Conservation (phyloP, 306 rosid genomes). For the Canavalia ensiformis region DNA sequence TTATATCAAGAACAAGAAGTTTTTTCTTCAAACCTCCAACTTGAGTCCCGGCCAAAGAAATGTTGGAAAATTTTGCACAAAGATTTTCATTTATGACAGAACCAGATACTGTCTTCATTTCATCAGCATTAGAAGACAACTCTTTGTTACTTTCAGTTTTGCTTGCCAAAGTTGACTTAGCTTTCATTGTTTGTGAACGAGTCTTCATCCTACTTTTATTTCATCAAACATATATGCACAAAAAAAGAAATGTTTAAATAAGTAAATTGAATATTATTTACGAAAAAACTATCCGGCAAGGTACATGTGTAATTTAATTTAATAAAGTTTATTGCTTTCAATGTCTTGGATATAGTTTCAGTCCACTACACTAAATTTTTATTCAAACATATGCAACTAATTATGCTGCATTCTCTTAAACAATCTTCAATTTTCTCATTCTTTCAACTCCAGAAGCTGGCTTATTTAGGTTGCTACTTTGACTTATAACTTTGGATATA, state of each 20-base stretch:
- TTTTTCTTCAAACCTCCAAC: conserved; percentile 54
- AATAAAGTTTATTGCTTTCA: background rate
- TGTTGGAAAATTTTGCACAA: conserved; percentile 37
- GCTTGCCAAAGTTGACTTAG: conserved; percentile 20
- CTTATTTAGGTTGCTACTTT: background rate
- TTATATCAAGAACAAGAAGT: conserved; percentile 86
- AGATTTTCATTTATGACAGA: conserved; percentile 42
- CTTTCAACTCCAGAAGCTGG: background rate
- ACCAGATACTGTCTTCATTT: conserved; percentile 8
- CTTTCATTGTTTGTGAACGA: background rate
- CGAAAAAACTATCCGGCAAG: background rate
- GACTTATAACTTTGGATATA: background rate
- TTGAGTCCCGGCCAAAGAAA: conserved; percentile 45
- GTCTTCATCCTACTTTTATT: conserved; percentile 43
- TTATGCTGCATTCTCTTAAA: background rate
- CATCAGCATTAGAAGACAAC: conserved; percentile 35
- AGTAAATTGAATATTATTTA: background rate
- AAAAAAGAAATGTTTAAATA: background rate
- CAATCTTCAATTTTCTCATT: background rate
- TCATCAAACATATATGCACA: background rate
- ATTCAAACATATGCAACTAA: background rate
- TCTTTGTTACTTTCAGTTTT: conserved; percentile 36
- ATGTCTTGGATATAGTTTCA: background rate
- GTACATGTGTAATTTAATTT: background rate
- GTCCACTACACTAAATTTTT: background rate